These are phyloP conservation scores for Pichia thaimueangensis DNA, from an alignment of 805 yeast genomes.

Conservation along the genomic window DNA sequence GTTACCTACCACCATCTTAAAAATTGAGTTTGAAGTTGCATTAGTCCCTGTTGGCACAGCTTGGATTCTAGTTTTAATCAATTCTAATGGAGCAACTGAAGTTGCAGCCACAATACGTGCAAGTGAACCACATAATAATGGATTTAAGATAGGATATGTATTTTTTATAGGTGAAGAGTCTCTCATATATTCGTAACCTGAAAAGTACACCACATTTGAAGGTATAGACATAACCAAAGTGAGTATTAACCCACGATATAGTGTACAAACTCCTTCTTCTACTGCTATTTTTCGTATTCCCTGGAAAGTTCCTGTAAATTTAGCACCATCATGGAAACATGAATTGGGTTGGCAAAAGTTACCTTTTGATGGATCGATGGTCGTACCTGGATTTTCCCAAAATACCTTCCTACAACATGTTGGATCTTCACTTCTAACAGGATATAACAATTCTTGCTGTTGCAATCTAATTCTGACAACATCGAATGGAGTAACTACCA, in stretches of 20 bases:
- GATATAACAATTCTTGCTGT: constrained; percentile 59
- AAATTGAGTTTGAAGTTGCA: constrained; percentile 34
- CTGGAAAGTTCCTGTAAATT: constrained; percentile 63
- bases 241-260: constrained; percentile 86
- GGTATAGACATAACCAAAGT: constrained; percentile 88
- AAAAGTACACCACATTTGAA: constrained; percentile 86
- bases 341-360: constrained; percentile 30
- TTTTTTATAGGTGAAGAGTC: constrained; percentile 58
- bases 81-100: constrained; percentile 78
- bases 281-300: constrained; percentile 61
- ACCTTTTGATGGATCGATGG: constrained; percentile 18
- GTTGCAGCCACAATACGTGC: constrained; percentile 85
- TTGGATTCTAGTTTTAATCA: constrained; percentile 82
- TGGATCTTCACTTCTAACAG: constrained; percentile 21
- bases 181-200: constrained; percentile 83
- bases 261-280: constrained; percentile 67
- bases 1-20: constrained; percentile 37
- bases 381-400: constrained; percentile 20
- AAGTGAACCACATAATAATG: constrained; percentile 76
- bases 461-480: constrained; percentile 72
- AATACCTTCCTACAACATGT: constrained; percentile 36
- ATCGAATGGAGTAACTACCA: constrained; percentile 75
- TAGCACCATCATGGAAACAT: constrained; percentile 34
- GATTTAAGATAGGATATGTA: constrained; percentile 42
- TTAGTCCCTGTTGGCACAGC: constrained; percentile 53